Base-by-base conservation (phyloP, 192 early-diverging fungal genomes). In the Backusella psychrophila region DNA sequence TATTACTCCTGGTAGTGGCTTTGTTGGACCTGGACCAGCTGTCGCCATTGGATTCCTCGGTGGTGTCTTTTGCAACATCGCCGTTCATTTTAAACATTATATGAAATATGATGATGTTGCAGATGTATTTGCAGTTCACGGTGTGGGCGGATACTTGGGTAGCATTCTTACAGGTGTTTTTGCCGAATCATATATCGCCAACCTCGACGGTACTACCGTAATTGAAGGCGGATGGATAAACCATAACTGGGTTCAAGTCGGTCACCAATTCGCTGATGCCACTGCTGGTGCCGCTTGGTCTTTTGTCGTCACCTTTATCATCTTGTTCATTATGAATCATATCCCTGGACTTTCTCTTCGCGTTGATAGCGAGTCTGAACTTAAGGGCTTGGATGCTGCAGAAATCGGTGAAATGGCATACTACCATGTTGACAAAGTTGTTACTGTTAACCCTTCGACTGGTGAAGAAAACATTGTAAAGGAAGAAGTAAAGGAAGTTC, bases 1-100 rank as follows among this genome's bases (percentile, higher is more conserved):
- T 33, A 96, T 98, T 72, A 98, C 98, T 8, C 96, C 98, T 0
- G 95, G 87, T 36, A 91, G 94, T 19, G 98, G 96, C 9, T 98
- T 88, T 77, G 95, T 99, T 46, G 85, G 90, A 2, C 91, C 94
- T 4, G 93, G 91, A 80, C 88, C 96, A n/a, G 84, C 91, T 53
- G 82, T 97, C 36, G 91, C 94, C 3, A 94, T 94, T 80, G 96
- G 97, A 31, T 85, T 91, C 59, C 75, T 93, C 39, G 88, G 90
- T 56, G 93, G 89, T 31, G 71, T 91, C 9, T 83, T 83, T 29
- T 97, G 96, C 86, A 96, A 97, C 85, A 85, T 91, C 75, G 91
- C 91, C 9, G 90, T 92, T 26, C 89, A 93, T 21, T 77, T 96
- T 49, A 98, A 98, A 91, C 88, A 92, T 73, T 84, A 86, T 63